These are phyloP conservation scores for Kwoniella pini DNA, from an alignment of 768 basidiomycete species.

Conservation along the genomic window DNA sequence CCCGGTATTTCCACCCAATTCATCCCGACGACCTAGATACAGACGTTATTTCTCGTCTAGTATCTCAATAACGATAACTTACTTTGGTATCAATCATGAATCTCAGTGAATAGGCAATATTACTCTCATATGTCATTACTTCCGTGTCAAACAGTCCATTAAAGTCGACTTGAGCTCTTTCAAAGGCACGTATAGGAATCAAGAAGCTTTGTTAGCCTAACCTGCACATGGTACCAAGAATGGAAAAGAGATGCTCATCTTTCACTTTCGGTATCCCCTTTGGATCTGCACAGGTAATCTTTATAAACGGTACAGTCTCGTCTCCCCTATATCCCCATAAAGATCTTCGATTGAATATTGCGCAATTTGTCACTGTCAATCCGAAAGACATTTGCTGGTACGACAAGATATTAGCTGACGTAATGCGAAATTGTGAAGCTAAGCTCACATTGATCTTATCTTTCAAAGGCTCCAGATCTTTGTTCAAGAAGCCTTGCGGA, in stretches of 20 bases:
- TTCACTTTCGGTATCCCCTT: constrained; percentile 79
- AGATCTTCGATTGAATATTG: constrained; percentile 67
- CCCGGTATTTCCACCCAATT: constrained; percentile 96
- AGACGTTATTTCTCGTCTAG: constrained; percentile 6
- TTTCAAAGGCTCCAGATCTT: constrained; percentile 68
- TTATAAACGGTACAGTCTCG: constrained; percentile 75
- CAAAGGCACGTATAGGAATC: constrained; percentile 60
- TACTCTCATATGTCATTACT: constrained; percentile 84
- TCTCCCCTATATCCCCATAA: constrained; percentile 91
- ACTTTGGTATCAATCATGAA: constrained; percentile 99
- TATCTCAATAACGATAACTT: constrained; percentile 11
- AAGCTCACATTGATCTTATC: constrained; percentile 71
- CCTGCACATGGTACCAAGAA: not conserved
- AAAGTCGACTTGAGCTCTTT: constrained; percentile 71
- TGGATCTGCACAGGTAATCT: constrained; percentile 72
- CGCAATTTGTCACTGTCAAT: constrained; percentile 42
- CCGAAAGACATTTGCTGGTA: constrained; percentile 1
- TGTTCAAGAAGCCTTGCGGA: constrained; percentile 75
- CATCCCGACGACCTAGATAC: constrained; percentile 85
- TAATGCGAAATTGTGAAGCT: no score
- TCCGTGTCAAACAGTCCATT: constrained; percentile 62
- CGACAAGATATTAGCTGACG: no score
- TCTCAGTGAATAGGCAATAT: constrained; percentile 82
- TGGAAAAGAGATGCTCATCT: constrained; percentile 66
- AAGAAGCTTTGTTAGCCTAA: constrained; percentile 15